phyloP scores from a whole-genome alignment of 495 filamentous ascomycete species.

The Annulohypoxylon bovei region DNA sequence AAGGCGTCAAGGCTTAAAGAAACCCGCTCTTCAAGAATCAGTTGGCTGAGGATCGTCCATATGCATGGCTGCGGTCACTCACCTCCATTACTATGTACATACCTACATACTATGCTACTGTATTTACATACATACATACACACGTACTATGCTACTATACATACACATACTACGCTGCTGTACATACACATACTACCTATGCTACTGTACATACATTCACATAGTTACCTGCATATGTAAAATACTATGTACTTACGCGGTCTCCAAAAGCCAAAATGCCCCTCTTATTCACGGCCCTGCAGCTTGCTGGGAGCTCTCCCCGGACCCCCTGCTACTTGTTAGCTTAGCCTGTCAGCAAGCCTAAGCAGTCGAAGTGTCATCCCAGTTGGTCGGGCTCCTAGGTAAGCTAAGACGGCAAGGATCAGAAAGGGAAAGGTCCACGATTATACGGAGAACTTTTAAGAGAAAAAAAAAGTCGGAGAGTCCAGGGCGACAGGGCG shows the following conservation, averaged over 20 bases:
- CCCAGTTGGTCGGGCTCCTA: slow-evolving; percentile 43
- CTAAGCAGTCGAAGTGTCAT: slow-evolving; percentile 41
- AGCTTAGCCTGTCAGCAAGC: slow-evolving; percentile 30
- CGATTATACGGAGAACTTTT: slow-evolving; percentile 10
- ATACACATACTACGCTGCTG: neutral
- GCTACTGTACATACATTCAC: slow-evolving; percentile 1
- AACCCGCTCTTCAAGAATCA: slow-evolving; percentile 21
- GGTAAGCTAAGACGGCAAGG: slow-evolving; percentile 28
- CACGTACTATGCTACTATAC: neutral
- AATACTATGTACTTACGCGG: neutral
- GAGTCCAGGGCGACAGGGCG: slow-evolving; percentile 21
- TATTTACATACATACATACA: neutral
- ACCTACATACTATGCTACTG: slow-evolving; percentile 8
- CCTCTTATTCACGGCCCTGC: slow-evolving; percentile 5
- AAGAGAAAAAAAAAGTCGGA: slow-evolving; percentile 6
- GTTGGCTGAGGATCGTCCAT: slow-evolving; percentile 20
- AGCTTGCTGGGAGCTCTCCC: slow-evolving; percentile 32
- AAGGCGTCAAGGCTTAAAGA: slow-evolving; percentile 20
- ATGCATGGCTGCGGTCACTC: slow-evolving; percentile 19
- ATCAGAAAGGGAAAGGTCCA: slow-evolving; percentile 24
- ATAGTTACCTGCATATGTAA: neutral
- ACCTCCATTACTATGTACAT: neutral
- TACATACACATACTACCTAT: neutral
- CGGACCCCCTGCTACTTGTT: slow-evolving; percentile 34
- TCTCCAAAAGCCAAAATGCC: neutral